Evolutionary conservation across 2,329 filamentous ascomycete species (phyloP).

Genomic region (Parastagonospora avenae): DNA sequence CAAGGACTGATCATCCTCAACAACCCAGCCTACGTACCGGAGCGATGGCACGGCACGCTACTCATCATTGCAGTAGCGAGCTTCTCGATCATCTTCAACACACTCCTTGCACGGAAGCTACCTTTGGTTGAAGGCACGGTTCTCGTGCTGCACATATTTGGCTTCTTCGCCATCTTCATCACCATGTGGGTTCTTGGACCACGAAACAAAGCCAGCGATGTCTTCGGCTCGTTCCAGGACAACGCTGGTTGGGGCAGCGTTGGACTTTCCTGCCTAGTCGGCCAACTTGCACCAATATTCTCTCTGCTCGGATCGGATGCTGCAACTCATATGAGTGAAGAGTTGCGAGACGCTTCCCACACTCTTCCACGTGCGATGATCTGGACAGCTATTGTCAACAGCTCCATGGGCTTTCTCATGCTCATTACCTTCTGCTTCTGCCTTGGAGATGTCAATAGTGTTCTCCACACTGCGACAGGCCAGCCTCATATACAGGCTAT

Average conservation of each 20-base stretch:
- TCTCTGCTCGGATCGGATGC: constrained; percentile 35
- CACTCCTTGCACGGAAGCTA: constrained; percentile 50
- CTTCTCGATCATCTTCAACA: constrained; percentile 52
- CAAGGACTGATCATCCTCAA: constrained; percentile 48
- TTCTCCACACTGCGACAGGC: constrained; percentile 17
- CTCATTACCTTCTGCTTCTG: constrained; percentile 38
- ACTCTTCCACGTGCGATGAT: constrained; percentile 50
- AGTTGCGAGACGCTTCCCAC: constrained; percentile 39
- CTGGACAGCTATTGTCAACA: constrained; percentile 46
- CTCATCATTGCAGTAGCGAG: constrained; percentile 52
- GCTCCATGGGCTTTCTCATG: constrained; percentile 47
- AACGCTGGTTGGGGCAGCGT: constrained; percentile 33
- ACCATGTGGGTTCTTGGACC: constrained; percentile 37
- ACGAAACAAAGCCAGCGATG: constrained; percentile 23
- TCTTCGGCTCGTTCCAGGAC: constrained; percentile 33
- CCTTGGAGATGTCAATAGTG: constrained; percentile 24
- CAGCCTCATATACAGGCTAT: constrained; percentile 34
- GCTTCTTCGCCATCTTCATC: constrained; percentile 56
- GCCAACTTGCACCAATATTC: constrained; percentile 29
- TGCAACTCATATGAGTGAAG: constrained; percentile 40
- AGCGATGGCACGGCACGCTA: constrained; percentile 58
- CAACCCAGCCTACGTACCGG: constrained; percentile 41
- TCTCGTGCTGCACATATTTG: constrained; percentile 55
- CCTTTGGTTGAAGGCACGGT: constrained; percentile 55
- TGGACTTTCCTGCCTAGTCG: constrained; percentile 28